Conservation (phyloP, 2,329 filamentous ascomycete genomes). For the Teratosphaeria zuluensis region DNA sequence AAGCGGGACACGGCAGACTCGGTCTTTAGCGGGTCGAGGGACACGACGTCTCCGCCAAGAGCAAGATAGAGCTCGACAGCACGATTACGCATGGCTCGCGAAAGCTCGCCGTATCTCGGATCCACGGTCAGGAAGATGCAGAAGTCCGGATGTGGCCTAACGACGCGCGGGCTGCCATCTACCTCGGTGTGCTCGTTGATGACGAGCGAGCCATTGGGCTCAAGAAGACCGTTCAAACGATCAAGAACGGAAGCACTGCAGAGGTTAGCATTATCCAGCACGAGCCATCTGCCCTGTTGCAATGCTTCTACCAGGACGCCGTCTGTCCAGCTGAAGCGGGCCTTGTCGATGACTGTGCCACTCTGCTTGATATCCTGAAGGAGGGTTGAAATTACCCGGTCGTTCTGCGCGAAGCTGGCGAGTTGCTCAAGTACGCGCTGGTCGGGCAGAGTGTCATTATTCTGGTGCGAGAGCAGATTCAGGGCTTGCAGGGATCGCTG, state of each 20-base stretch:
- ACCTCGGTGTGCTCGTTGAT: constrained; percentile 87
- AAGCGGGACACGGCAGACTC: constrained; percentile 23
- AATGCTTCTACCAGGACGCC: constrained; percentile 83
- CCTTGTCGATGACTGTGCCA: constrained; percentile 49
- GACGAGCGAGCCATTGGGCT: constrained; percentile 76
- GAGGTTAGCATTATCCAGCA: constrained; percentile 94
- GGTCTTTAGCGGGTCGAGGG: constrained; percentile 7
- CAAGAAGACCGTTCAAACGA: constrained; percentile 84
- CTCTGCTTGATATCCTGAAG: constrained; percentile 2
- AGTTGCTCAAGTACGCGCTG: background rate
- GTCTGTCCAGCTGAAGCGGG: constrained; percentile 92
- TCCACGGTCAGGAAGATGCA: constrained; percentile 91
- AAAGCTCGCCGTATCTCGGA: constrained; percentile 82
- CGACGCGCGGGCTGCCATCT: constrained; percentile 68
- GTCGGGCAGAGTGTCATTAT: background rate
- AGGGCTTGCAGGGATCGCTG: background rate
- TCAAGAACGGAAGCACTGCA: constrained; percentile 93
- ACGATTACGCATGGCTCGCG: constrained; percentile 91
- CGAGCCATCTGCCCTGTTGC: constrained; percentile 78
- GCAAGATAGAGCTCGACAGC: constrained; percentile 76
- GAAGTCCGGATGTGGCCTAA: constrained; percentile 77
- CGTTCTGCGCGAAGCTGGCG: background rate
- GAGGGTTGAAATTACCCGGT: background rate
- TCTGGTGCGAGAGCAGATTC: background rate
- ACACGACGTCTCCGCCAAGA: background rate